These are phyloP conservation scores for Xanthoceras sorbifolium DNA, from an alignment of 345 rosid genomes.

Conservation along the genomic window DNA sequence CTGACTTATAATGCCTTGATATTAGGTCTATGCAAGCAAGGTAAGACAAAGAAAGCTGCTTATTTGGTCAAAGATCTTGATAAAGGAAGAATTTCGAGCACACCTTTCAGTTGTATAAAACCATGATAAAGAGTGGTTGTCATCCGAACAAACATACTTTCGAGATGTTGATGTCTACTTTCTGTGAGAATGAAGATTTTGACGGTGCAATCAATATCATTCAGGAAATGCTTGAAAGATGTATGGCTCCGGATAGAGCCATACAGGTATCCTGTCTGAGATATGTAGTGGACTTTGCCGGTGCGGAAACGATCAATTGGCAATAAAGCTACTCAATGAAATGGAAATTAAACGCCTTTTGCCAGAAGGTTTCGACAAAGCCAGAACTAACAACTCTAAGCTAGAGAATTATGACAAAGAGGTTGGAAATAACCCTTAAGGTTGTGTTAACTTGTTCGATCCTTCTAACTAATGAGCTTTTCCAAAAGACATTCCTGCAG, in stretches of 20 bases:
- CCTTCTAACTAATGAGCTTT: neutral
- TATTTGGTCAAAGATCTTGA: slow-evolving; percentile 72
- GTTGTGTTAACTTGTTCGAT: neutral
- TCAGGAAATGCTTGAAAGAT: slow-evolving; percentile 57
- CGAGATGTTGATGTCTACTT: slow-evolving; percentile 47
- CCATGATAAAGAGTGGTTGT: slow-evolving; percentile 70
- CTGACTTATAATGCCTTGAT: slow-evolving; percentile 81
- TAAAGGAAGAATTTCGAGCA: slow-evolving; percentile 68
- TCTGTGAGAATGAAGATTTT: slow-evolving; percentile 57
- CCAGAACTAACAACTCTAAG: slow-evolving; percentile 11
- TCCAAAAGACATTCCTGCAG: neutral
- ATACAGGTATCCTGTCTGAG: slow-evolving; percentile 36
- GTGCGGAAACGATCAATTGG: slow-evolving; percentile 55
- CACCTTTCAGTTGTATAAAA: slow-evolving; percentile 66
- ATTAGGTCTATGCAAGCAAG: slow-evolving; percentile 76
- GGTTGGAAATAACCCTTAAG: neutral
- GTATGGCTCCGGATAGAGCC: slow-evolving; percentile 49
- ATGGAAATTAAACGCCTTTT: slow-evolving; percentile 42
- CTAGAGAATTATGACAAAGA: slow-evolving; percentile 5
- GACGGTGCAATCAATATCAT: slow-evolving; percentile 67
- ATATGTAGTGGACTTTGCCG: slow-evolving; percentile 50
- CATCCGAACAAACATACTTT: slow-evolving; percentile 61
- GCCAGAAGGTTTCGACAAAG: slow-evolving; percentile 36
- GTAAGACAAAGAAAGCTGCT: slow-evolving; percentile 92
- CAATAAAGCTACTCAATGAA: slow-evolving; percentile 37